Evolutionary conservation across 306 rosid species (phyloP), one percentile per base, ranked within the genome.

Genomic region (Rubus parviflorus): DNA sequence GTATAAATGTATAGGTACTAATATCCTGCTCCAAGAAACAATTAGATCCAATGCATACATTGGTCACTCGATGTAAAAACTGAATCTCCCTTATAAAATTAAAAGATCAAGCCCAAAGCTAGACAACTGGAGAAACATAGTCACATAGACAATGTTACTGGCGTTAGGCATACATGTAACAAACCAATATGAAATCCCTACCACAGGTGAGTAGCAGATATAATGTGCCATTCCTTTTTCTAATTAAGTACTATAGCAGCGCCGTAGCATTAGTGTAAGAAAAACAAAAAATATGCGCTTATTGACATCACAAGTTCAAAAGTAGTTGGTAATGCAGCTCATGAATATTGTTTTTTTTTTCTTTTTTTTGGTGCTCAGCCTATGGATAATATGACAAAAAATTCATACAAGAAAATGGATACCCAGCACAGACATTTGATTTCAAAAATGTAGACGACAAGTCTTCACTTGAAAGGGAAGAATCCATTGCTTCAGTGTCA

Each of bases 401-500:
- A 67, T 74, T 47, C 45, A 74, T 20, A 68, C 45, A 46, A 68
- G 65, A 61, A 17, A 72, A 79, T 79, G 76, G 86, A 77, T 65
- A 57, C 35, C 17, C 15, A 68, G 78, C 53, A 87, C 95, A 70
- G 46, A 92, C 98, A 82, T 85, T 88, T 81, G 89, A 82, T 81
- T 86, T 79, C 43, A 90, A 83, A 82, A 81, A 89, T 61, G 72
- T 49, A 61, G 90, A 82, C 35, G 93, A 87, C 68, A 79, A 74
- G 54, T 86, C 90, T 43, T 86, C 94, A 35, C 81, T 41, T 22
- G 78, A 82, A 49, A 75, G 77, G 38, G 83, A 81, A 77, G 81
- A 75, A 81, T 76, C 84, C 78, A 79, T 41, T 38, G 86, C 85
- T 54, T 79, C 82, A 70, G 69, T 69, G 61, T 79, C 81, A 78